Evolutionary conservation across 768 basidiomycete species (phyloP).

Genomic region (Scleroderma bovista): DNA sequence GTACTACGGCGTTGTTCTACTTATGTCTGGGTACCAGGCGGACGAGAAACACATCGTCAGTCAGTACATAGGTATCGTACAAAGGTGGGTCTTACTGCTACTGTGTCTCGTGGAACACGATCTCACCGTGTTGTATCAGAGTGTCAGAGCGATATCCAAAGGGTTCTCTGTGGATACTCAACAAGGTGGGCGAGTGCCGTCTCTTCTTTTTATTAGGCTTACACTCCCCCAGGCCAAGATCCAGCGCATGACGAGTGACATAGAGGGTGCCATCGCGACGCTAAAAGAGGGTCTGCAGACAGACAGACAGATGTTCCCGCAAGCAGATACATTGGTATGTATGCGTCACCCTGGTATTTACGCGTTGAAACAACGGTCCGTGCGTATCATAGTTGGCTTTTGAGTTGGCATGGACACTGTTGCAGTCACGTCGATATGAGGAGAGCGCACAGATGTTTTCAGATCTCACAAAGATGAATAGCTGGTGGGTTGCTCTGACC

Average conservation of each 20-base stretch:
- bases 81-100: slow-evolving; percentile 39
- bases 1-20: slow-evolving; percentile 66
- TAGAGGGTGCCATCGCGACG: slow-evolving; percentile 51
- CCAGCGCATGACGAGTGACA: slow-evolving; percentile 58
- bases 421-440: slow-evolving; percentile 56
- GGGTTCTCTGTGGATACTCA: slow-evolving; percentile 71
- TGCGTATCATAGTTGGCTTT: slow-evolving; percentile 52
- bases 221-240: slow-evolving; percentile 55
- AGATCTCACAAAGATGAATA: slow-evolving; percentile 59
- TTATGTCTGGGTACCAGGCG: slow-evolving; percentile 71
- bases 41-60: slow-evolving; percentile 59
- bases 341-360: neutral
- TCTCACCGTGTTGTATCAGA: slow-evolving; percentile 24
- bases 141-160: slow-evolving; percentile 54
- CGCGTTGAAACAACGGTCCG: neutral
- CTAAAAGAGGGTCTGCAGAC: slow-evolving; percentile 50
- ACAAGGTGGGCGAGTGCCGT: slow-evolving; percentile 40
- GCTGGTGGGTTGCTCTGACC: slow-evolving; percentile 39
- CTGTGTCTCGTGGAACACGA: neutral
- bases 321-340: slow-evolving; percentile 66
- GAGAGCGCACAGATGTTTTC: slow-evolving; percentile 67
- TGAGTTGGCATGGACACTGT: slow-evolving; percentile 73
- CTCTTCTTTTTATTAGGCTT: neutral
- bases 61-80: slow-evolving; percentile 60
- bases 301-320: slow-evolving; percentile 45